phyloP scores from a whole-genome alignment of 2,329 filamentous ascomycete species.

The Chalaropsis ovoidea region DNA sequence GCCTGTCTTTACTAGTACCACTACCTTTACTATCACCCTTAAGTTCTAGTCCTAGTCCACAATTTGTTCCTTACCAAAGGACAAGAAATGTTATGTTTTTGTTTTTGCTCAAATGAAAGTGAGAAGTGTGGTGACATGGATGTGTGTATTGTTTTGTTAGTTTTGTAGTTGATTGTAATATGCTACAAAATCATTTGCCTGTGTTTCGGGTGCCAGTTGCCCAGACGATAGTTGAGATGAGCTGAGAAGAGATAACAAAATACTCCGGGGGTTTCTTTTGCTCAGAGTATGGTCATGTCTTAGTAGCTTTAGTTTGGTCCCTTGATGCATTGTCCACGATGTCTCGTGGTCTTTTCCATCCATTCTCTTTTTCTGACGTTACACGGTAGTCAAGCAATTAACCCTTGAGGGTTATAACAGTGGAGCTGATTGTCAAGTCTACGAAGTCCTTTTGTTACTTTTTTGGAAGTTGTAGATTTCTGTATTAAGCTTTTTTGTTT shows the following conservation, averaged over 20 bases:
- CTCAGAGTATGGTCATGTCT: too few relatives aligned
- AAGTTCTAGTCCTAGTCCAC: constrained; percentile 14
- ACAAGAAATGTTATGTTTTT: constrained; percentile 14
- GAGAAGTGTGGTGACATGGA: background rate
- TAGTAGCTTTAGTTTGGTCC: background rate
- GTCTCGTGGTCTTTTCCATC: too few relatives aligned
- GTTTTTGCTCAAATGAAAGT: background rate
- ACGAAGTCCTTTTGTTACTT: background rate
- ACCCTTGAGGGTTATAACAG: background rate
- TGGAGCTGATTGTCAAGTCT: background rate
- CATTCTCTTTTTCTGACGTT: background rate
- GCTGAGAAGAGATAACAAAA: too few relatives aligned
- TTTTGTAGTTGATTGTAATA: background rate
- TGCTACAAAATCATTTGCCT: too few relatives aligned
- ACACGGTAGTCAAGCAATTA: background rate
- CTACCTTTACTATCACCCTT: background rate
- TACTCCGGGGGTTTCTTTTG: too few relatives aligned
- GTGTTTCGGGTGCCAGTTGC: too few relatives aligned
- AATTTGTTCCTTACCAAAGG: background rate
- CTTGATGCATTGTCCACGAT: background rate
- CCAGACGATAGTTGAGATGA: too few relatives aligned
- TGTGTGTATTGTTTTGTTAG: background rate
- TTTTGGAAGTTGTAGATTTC: too few relatives aligned
- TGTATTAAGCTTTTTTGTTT: too few relatives aligned
- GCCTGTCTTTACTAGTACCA: background rate